Conservation (phyloP, 164 flowering plant species). For the Aristolochia californica region DNA sequence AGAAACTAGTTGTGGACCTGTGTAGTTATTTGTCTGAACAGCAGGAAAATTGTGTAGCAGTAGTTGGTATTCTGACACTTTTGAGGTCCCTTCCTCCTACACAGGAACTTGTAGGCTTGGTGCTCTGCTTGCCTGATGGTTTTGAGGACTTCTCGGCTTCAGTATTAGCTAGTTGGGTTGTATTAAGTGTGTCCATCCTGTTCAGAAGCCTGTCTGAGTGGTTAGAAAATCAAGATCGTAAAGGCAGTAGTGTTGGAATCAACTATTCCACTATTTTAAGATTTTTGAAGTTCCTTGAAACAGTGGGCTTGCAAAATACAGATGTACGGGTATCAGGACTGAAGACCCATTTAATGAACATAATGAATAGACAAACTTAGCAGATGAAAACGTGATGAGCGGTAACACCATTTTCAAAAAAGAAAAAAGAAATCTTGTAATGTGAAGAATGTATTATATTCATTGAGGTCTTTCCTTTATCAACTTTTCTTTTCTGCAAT, state of each 20-base stretch:
- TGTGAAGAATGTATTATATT: too few species aligned
- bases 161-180: slow-evolving; percentile 32
- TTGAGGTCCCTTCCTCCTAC: slow-evolving; percentile 28
- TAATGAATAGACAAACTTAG: background rate
- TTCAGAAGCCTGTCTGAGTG: slow-evolving; percentile 25
- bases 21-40: slow-evolving; percentile 20
- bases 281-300: slow-evolving; percentile 25
- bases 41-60: slow-evolving; percentile 18
- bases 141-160: slow-evolving; percentile 34
- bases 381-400: too few species aligned
- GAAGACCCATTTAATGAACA: slow-evolving; percentile 10
- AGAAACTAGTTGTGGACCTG: slow-evolving; percentile 29
- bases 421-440: too few species aligned
- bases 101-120: slow-evolving; percentile 31
- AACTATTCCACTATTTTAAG: slow-evolving; percentile 21
- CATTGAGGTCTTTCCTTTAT: too few species aligned
- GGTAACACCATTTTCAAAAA: too few species aligned
- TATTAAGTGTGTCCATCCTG: slow-evolving; percentile 28
- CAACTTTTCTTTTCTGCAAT: too few species aligned
- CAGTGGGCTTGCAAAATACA: slow-evolving; percentile 8
- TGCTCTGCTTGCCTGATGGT: slow-evolving; percentile 25
- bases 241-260: slow-evolving; percentile 8
- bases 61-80: slow-evolving; percentile 30
- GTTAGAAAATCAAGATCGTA: slow-evolving; percentile 19
- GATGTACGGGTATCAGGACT: slow-evolving; percentile 11